These are phyloP conservation scores for Aphanomyces invadans DNA, from an alignment of 352 stramenopile genomes.

Conservation along the genomic window DNA sequence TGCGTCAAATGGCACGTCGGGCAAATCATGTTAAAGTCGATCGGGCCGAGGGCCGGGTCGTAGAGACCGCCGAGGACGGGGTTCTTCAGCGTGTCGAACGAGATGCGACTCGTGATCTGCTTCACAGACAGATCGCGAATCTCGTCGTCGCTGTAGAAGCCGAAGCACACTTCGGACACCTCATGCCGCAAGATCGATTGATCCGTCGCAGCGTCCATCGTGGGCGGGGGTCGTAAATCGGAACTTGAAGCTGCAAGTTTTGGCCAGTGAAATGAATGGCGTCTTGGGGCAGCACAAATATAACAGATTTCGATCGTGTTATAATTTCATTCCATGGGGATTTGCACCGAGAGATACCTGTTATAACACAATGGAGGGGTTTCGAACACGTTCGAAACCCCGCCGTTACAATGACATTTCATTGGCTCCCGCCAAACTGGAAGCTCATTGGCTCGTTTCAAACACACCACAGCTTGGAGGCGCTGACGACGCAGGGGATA, in stretches of 20 bases:
- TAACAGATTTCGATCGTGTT: conserved; percentile 8
- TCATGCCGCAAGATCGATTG: conserved; percentile 88
- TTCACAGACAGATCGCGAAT: conserved; percentile 94
- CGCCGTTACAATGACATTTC: background rate
- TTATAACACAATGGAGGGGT: too few species aligned
- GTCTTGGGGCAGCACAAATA: background rate
- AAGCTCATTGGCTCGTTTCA: background rate
- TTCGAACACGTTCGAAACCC: background rate
- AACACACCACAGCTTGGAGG: too few species aligned
- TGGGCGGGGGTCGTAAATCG: background rate
- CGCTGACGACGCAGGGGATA: too few species aligned
- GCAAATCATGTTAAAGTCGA: conserved; percentile 87
- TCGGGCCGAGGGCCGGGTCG: conserved; percentile 92
- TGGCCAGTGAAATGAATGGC: conserved; percentile 13
- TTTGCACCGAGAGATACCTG: background rate
- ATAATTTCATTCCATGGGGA: conserved; percentile 2
- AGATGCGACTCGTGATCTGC: conserved; percentile 92
- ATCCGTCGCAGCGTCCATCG: conserved; percentile 82
- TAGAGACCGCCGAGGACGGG: conserved; percentile 94
- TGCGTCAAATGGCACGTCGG: conserved; percentile 94
- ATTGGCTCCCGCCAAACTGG: background rate
- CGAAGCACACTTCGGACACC: conserved; percentile 87
- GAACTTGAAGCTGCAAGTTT: conserved; percentile 16
- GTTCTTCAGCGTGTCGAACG: conserved; percentile 93
- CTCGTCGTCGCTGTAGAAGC: conserved; percentile 97